phyloP scores from a whole-genome alignment of 2,329 filamentous ascomycete genomes.

The Fusarium humuli region DNA sequence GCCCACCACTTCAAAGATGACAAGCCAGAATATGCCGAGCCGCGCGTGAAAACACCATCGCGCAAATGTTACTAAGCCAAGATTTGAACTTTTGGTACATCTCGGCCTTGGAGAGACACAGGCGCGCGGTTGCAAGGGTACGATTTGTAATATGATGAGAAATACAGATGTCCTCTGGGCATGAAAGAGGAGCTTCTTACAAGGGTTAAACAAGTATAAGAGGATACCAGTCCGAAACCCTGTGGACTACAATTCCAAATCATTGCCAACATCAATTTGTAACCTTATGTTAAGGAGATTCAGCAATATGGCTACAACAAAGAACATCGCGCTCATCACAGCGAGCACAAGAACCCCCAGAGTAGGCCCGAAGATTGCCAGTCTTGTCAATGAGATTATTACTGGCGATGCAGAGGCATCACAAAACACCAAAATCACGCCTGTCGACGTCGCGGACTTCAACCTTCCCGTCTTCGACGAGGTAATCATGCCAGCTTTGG shows the following conservation, averaged over 20 bases:
- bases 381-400: constrained; percentile 17
- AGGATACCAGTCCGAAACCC: too few relatives aligned
- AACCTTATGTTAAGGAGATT: neutral
- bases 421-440: constrained; percentile 2
- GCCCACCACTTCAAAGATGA: neutral
- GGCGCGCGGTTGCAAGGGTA: neutral
- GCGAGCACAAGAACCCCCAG: constrained; percentile 21
- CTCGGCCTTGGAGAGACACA: rapidly evolving
- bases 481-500: constrained; percentile 52
- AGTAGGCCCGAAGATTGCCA: constrained; percentile 17
- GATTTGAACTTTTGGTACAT: neutral
- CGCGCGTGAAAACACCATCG: neutral
- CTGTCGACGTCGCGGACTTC: constrained; percentile 32
- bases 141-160: neutral
- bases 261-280: neutral
- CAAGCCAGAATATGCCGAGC: neutral
- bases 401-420: neutral
- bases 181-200: neutral
- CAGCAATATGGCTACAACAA: neutral
- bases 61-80: neutral
- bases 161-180: neutral
- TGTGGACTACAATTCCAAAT: too few relatives aligned
- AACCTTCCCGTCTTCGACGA: constrained; percentile 61
- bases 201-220: neutral
- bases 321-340: constrained; percentile 28